Evolutionary conservation across 345 rosid species (phyloP).

Genomic region (Citrus maxima): DNA sequence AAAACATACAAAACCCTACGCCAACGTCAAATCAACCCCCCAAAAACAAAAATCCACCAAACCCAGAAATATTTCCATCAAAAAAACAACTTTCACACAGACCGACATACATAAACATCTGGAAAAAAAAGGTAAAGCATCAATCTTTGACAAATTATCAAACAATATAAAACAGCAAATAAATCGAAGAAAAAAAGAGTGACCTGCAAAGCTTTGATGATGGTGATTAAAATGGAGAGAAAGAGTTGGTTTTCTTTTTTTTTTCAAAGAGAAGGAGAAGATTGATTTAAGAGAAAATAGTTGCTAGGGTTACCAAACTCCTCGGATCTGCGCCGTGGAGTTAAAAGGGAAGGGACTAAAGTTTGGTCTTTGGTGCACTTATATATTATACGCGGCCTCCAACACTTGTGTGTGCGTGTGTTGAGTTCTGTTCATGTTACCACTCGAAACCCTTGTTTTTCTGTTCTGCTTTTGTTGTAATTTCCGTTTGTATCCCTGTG

Average conservation of each 20-base stretch:
- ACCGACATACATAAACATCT: neutral
- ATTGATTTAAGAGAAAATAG: neutral
- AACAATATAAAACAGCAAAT: neutral
- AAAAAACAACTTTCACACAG: neutral
- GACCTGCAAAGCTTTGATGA: slow-evolving; percentile 18
- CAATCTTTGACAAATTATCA: neutral
- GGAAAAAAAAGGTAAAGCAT: neutral
- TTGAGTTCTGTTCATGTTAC: neutral
- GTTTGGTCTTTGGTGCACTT: neutral
- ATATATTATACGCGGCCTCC: neutral
- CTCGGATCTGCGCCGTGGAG: slow-evolving; percentile 97
- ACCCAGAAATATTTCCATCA: neutral
- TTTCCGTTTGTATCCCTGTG: neutral
- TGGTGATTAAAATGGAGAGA: slow-evolving; percentile 5
- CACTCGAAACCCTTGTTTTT: neutral
- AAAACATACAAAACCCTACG: neutral
- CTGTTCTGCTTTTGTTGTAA: no score
- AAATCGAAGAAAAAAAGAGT: neutral
- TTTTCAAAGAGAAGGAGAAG: neutral
- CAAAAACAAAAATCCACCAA: neutral
- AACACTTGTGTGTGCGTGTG: neutral
- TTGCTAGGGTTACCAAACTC: slow-evolving; percentile 62
- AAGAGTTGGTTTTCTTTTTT: neutral
- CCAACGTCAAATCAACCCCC: slow-evolving; percentile 5
- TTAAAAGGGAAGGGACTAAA: slow-evolving; percentile 2